Conservation (phyloP, 805 yeast species). For the Wickerhamomyces canadensis region DNA sequence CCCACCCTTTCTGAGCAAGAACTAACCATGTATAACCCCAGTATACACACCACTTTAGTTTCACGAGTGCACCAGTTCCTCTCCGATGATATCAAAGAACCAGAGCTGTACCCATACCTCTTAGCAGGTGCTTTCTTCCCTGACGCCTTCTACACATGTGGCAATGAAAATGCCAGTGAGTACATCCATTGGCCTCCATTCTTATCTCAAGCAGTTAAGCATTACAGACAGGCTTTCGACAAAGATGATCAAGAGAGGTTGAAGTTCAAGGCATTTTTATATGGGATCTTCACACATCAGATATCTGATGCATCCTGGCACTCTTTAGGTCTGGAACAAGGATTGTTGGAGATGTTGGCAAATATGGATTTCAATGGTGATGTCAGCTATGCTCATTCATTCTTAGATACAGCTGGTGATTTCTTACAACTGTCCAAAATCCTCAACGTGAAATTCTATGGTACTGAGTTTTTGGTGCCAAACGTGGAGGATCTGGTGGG, state of each 20-base stretch:
- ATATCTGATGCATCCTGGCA: constrained; percentile 67
- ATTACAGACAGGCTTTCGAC: constrained; percentile 27
- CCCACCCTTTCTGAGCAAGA: no score
- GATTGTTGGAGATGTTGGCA: constrained; percentile 46
- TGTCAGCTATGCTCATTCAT: constrained; percentile 43
- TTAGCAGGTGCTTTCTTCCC: constrained; percentile 66
- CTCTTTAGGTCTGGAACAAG: constrained; percentile 47
- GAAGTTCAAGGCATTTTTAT: constrained; percentile 46
- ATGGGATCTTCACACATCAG: constrained; percentile 59
- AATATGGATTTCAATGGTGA: constrained; percentile 51
- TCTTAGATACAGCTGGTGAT: constrained; percentile 62
- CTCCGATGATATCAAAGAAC: constrained; percentile 27
- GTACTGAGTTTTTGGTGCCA: constrained; percentile 38
- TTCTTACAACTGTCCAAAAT: constrained; percentile 40
- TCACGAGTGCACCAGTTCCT: constrained; percentile 26
- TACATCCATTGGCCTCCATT: constrained; percentile 70
- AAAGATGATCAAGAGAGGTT: constrained; percentile 20
- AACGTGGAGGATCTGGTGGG: constrained; percentile 32
- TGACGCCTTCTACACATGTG: constrained; percentile 61
- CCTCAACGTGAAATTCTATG: constrained; percentile 20
- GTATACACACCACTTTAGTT: constrained; percentile 34
- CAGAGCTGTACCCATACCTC: constrained; percentile 25
- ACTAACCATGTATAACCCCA: no score
- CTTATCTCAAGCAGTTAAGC: constrained; percentile 37
- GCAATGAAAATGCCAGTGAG: constrained; percentile 51